A percentile compares a stretch with the other conserved stretches of the same genome.
These are phyloP conservation scores for Chlorella sp. DNA, from an alignment of 139 green algal species.

Conservation along the genomic window DNA sequence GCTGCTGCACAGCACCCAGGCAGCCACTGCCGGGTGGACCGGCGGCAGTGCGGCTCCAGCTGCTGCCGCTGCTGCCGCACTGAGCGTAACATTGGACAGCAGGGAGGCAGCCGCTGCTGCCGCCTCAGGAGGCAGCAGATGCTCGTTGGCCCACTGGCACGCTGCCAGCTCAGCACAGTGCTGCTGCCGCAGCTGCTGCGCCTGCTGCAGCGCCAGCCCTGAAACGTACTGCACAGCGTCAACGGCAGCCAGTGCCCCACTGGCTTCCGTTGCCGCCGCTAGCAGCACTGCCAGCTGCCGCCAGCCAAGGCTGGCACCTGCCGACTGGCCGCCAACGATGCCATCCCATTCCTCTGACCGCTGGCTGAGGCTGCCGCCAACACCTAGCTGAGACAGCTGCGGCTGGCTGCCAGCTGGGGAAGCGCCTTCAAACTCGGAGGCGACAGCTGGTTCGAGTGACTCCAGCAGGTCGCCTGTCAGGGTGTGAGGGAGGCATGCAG, in stretches of 20 bases:
- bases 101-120: neutral
- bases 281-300: conserved; percentile 8
- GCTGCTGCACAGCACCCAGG: conserved; percentile 1
- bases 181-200: conserved; percentile 8
- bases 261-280: neutral
- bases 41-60: neutral
- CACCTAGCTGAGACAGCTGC: neutral
- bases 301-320: neutral
- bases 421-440: neutral
- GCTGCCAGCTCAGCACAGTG: neutral
- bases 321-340: neutral
- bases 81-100: neutral
- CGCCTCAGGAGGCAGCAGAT: neutral
- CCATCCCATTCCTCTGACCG: neutral
- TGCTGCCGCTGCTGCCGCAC: neutral
- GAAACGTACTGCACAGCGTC: conserved; percentile 29
- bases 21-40: neutral
- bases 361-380: neutral
- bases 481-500: neutral
- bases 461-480: conserved; percentile 21
- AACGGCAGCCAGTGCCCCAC: conserved; percentile 26
- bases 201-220: conserved; percentile 36
- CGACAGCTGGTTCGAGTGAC: neutral
- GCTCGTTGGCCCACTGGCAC: conserved; percentile 22
- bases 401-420: conserved; percentile 1